Percentiles rank a stretch among this genome's conserved stretches.
Conservation (phyloP, 768 basidiomycete species). For the Tulasnella sp. region DNA sequence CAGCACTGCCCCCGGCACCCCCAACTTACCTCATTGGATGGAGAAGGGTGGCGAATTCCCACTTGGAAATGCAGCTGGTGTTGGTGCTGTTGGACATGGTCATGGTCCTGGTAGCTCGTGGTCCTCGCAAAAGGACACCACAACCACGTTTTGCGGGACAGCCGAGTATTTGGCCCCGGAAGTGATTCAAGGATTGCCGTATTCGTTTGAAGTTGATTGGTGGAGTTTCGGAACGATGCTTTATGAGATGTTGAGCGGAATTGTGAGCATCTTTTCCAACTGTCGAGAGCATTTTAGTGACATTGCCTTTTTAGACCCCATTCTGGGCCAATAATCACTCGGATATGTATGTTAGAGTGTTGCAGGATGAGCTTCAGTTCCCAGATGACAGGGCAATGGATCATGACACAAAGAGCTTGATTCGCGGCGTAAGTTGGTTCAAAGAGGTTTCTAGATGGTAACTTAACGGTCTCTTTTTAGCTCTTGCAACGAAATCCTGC, state of each 20-base stretch:
- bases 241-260: constrained; percentile 92
- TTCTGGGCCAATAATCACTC: constrained; percentile 88
- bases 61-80: background rate
- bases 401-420: constrained; percentile 86
- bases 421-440: constrained; percentile 63
- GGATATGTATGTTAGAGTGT: constrained; percentile 86
- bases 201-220: constrained; percentile 94
- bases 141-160: constrained; percentile 88
- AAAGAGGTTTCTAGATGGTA: background rate
- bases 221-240: constrained; percentile 98
- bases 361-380: constrained; percentile 82
- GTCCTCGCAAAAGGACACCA: constrained; percentile 44
- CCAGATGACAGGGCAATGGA: constrained; percentile 88
- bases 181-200: constrained; percentile 80
- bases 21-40: constrained; percentile 17
- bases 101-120: constrained; percentile 44
- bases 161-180: constrained; percentile 95
- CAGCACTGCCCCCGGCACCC: constrained; percentile 1
- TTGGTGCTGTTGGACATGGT: constrained; percentile 33
- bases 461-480: constrained; percentile 30
- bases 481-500: constrained; percentile 87
- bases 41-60: constrained; percentile 42
- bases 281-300: constrained; percentile 6
- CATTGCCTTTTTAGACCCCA: constrained; percentile 46
- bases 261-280: constrained; percentile 43